Evolutionary conservation across 139 green algal genomes (phyloP).

Genomic region (Gonium pectorale): DNA sequence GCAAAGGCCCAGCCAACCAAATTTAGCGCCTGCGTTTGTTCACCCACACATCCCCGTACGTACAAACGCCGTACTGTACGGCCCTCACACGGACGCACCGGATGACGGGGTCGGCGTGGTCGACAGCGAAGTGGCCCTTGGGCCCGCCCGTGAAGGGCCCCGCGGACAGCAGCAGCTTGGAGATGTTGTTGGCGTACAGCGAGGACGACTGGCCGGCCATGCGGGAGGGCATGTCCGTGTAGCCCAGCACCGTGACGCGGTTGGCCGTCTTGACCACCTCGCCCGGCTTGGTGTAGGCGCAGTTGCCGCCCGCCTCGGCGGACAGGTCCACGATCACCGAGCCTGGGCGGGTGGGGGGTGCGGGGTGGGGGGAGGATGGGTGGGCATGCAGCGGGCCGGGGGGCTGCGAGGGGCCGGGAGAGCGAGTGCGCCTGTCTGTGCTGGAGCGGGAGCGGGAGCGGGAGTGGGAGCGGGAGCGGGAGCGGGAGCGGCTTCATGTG

Average conservation of each 20-base stretch:
- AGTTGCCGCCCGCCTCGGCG: constrained; percentile 78
- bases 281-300: constrained; percentile 58
- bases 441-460: no score
- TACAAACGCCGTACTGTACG: no score
- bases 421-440: no score
- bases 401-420: no score
- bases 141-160: constrained; percentile 82
- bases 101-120: constrained; percentile 87
- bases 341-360: constrained; percentile 28
- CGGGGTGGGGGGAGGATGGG: not conserved
- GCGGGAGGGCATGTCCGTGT: constrained; percentile 89
- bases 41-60: not conserved
- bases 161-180: constrained; percentile 88
- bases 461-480: no score
- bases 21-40: no score
- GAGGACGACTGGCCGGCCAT: constrained; percentile 85
- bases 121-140: constrained; percentile 81
- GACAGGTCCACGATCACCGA: constrained; percentile 91
- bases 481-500: no score
- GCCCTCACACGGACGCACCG: not conserved
- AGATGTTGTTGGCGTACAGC: constrained; percentile 93
- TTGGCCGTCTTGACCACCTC: constrained; percentile 51
- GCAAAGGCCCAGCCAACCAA: no score
- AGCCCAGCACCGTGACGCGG: constrained; percentile 87
- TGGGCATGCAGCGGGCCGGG: no score